Conservation (phyloP, 805 yeast species). For the Wickerhamomyces tratensis region DNA sequence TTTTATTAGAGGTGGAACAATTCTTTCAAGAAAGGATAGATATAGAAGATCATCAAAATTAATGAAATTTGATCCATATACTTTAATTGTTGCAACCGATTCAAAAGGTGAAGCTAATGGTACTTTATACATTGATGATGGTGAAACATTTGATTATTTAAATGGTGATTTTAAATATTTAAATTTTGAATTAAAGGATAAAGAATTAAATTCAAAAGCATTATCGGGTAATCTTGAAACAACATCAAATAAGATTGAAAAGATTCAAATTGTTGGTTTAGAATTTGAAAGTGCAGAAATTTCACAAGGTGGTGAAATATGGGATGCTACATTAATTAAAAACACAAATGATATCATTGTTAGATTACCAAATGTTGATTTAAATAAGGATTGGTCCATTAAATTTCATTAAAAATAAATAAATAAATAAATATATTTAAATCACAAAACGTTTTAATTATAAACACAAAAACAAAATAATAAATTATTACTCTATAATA, state of each 20-base stretch:
- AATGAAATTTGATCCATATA: slow-evolving; percentile 75
- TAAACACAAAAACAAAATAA: no score
- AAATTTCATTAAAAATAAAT: slow-evolving; percentile 10
- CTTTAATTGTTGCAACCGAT: slow-evolving; percentile 54
- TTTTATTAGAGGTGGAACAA: slow-evolving; percentile 68
- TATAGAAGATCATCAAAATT: slow-evolving; percentile 71
- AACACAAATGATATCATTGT: slow-evolving; percentile 21
- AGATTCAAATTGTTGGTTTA: slow-evolving; percentile 39
- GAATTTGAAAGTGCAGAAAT: slow-evolving; percentile 15
- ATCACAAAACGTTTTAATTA: not conserved
- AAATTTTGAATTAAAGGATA: slow-evolving; percentile 28
- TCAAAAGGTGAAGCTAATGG: slow-evolving; percentile 43
- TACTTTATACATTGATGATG: slow-evolving; percentile 73
- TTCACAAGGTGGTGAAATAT: slow-evolving; percentile 26
- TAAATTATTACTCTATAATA: no score
- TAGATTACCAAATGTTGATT: slow-evolving; percentile 38
- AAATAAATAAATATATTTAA: not conserved
- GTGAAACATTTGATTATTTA: slow-evolving; percentile 53
- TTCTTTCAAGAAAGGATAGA: slow-evolving; percentile 59
- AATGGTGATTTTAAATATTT: slow-evolving; percentile 40
- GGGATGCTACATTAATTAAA: slow-evolving; percentile 24
- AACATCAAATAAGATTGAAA: slow-evolving; percentile 38
- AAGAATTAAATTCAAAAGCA: slow-evolving; percentile 21
- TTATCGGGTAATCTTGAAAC: slow-evolving; percentile 16
- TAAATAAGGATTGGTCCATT: slow-evolving; percentile 41